These are phyloP conservation scores for Naegleria gruberi DNA, from an alignment of 208 protist species.

Conservation along the genomic window DNA sequence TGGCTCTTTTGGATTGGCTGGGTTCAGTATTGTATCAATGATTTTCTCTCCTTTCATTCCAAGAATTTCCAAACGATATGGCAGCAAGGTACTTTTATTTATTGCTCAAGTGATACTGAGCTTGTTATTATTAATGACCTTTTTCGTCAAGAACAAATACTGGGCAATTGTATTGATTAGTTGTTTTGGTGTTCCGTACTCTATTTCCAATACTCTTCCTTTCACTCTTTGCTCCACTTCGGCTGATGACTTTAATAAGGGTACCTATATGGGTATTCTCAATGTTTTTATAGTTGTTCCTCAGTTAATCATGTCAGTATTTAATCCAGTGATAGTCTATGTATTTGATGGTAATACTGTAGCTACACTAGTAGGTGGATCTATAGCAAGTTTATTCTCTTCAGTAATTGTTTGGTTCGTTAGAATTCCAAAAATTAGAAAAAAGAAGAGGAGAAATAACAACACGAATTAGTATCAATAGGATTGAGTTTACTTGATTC, in stretches of 20 bases:
- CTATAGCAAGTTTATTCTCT: neutral
- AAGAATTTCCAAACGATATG: neutral
- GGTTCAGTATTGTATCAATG: neutral
- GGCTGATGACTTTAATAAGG: neutral
- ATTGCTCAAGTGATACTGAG: neutral
- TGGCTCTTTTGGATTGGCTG: constrained; percentile 20
- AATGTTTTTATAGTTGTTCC: constrained; percentile 23
- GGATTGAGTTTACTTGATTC: too few relatives aligned
- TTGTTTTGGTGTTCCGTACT: constrained; percentile 11
- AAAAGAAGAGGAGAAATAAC: neutral
- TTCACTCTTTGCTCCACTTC: neutral
- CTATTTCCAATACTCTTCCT: constrained; percentile 12
- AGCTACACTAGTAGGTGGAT: neutral
- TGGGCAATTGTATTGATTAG: neutral
- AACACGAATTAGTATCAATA: too few relatives aligned
- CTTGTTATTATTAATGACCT: neutral
- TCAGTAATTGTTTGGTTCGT: neutral
- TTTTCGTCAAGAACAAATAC: constrained; percentile 20
- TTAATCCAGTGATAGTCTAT: neutral
- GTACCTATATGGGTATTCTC: constrained; percentile 13
- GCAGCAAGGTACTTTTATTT: neutral
- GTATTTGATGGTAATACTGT: neutral
- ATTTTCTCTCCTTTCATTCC: neutral
- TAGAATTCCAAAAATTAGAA: neutral
- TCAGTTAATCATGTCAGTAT: constrained; percentile 16